Base-by-base conservation (phyloP, 2,329 filamentous ascomycete genomes). In the Stagonosporopsis chrysanthemi region DNA sequence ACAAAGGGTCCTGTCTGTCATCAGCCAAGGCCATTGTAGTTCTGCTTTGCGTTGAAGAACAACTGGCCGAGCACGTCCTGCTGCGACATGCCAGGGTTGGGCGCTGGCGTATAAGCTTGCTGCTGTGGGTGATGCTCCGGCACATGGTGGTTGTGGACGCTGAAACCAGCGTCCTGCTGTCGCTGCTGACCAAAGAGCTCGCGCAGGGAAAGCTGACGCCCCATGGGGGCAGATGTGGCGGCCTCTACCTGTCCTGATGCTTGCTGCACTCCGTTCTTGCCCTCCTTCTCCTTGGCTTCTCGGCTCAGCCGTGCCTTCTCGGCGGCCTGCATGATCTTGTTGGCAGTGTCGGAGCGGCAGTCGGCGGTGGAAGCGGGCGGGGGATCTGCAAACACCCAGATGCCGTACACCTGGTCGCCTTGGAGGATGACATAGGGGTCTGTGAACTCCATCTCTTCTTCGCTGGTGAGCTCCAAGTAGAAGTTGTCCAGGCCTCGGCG, bases 311-410 rank as follows among this genome's bases (percentile, higher is more conserved):
- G 80, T 1, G 83, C 84, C 68, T 80, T 79, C 24, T 78, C 74
- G 4, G 85, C 85, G 61, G 84, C 83, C 40, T 84, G 81, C 56
- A 80, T 77, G 58, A 88, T 86, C 55, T 83, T 78, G 52, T 80
- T 75, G 29, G 82, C 83, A 31, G 83, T 83, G 41, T 84, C 74
- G 31, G 77, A 76, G 52, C 83, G 81, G 12, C 77, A 78, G 40
- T 82, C 78, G 14, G 81, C 81, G 3, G 84, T 87, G 2, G 82
- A 84, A 39, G 79, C 81, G 2, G 82, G 81, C n/a, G 79, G 74
- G 1, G 80, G 80, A 65, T 88, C 86, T n/a, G 81, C 82, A 69
- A 86, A 88, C 53, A 89, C 86, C 85, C 86, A 88, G 12, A 89
- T 73, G 6, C 86, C 86, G 69, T 84, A 86, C 53, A 87, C 82